These are phyloP conservation scores for Spathaspora passalidarum DNA, from an alignment of 805 yeast species.

Conservation along the genomic window DNA sequence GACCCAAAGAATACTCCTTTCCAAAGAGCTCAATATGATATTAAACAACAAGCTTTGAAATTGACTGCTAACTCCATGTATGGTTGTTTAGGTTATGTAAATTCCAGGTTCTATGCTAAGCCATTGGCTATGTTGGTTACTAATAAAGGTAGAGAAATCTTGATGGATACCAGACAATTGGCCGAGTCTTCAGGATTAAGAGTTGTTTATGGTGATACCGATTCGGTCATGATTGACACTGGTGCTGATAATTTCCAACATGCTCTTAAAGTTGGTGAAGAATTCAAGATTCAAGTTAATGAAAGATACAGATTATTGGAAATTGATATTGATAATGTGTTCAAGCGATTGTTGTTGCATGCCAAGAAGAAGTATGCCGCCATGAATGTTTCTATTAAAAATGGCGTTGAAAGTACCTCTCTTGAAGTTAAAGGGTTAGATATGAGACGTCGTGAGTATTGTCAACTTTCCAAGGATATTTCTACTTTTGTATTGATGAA, in stretches of 20 bases:
- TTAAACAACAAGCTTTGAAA: constrained; percentile 92
- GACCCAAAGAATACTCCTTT: constrained; percentile 60
- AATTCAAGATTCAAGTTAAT: constrained; percentile 81
- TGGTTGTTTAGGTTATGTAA: constrained; percentile 92
- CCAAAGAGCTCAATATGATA: constrained; percentile 83
- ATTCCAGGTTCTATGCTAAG: constrained; percentile 91
- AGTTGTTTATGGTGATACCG: constrained; percentile 97
- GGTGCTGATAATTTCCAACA: constrained; percentile 66
- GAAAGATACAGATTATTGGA: constrained; percentile 85
- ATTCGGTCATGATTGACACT: constrained; percentile 97
- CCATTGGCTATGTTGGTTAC: constrained; percentile 96
- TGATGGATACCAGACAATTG: constrained; percentile 86
- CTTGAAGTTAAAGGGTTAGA: constrained; percentile 95
- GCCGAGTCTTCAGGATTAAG: constrained; percentile 82
- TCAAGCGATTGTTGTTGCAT: constrained; percentile 77
- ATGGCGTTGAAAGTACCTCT: constrained; percentile 49
- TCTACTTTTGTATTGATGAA: constrained; percentile 73
- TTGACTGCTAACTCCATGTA: constrained; percentile 99
- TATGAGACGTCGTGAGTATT: constrained; percentile 94
- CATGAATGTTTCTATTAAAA: constrained; percentile 54
- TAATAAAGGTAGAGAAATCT: constrained; percentile 90
- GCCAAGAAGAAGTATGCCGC: constrained; percentile 99
- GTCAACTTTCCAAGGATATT: constrained; percentile 87
- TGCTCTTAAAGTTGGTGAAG: constrained; percentile 79
- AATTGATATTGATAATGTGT: constrained; percentile 92